These are phyloP conservation scores for Entrophospora sp. DNA, from an alignment of 192 early-diverging fungal species.

Conservation along the genomic window DNA sequence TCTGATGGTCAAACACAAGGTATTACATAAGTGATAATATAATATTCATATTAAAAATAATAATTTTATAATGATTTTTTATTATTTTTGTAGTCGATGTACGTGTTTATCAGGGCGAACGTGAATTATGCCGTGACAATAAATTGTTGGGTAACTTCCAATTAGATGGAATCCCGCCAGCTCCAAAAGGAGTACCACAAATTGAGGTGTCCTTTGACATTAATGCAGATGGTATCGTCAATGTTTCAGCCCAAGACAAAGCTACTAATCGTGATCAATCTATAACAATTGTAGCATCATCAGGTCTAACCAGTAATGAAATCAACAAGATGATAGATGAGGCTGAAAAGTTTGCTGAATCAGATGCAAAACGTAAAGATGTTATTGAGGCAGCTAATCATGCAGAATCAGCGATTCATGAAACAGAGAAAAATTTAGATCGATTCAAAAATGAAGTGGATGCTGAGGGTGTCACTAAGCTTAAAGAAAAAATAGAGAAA, in stretches of 20 bases:
- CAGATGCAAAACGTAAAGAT: slow-evolving; percentile 86
- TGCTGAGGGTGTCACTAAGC: slow-evolving; percentile 74
- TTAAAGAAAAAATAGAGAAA: slow-evolving; percentile 72
- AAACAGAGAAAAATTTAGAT: slow-evolving; percentile 90
- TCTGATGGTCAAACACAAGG: slow-evolving; percentile 97
- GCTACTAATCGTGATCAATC: slow-evolving; percentile 92
- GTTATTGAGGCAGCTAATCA: slow-evolving; percentile 91
- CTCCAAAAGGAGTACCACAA: slow-evolving; percentile 95
- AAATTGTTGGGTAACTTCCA: slow-evolving; percentile 98
- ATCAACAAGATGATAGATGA: slow-evolving; percentile 95
- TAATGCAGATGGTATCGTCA: slow-evolving; percentile 99
- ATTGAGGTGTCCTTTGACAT: slow-evolving; percentile 99
- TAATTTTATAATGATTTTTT: too few relatives aligned
- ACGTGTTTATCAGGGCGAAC: slow-evolving; percentile 98
- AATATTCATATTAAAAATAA: too few relatives aligned
- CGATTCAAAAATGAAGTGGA: slow-evolving; percentile 98
- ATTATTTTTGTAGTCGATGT: too few relatives aligned
- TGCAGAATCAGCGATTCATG: slow-evolving; percentile 83
- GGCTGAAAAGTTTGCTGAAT: slow-evolving; percentile 85
- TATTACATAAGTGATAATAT: too few relatives aligned
- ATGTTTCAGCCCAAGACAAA: slow-evolving; percentile 94
- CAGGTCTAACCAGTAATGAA: slow-evolving; percentile 85
- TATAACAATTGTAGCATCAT: slow-evolving; percentile 89
- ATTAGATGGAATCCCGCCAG: slow-evolving; percentile 88
- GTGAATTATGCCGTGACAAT: slow-evolving; percentile 95